Percentiles rank a stretch among this genome's conserved stretches.
Evolutionary conservation across 352 stramenopile species (phyloP).

Genomic region (Plasmopara muralis): DNA sequence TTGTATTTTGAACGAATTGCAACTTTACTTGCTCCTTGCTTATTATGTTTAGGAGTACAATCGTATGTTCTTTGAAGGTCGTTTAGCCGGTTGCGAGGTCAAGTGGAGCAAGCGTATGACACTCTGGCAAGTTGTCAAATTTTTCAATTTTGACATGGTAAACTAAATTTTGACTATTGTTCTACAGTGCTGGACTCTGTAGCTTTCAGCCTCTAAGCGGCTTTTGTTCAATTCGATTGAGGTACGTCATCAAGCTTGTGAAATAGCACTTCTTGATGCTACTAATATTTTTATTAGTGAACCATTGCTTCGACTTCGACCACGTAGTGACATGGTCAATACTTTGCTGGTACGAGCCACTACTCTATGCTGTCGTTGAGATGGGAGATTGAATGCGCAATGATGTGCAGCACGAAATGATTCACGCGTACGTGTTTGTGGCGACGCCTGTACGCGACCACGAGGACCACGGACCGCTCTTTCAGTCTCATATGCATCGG

Average conservation of each 20-base stretch:
- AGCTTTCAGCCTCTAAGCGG: slow-evolving; percentile 63
- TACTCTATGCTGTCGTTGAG: neutral
- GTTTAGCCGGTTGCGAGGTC: slow-evolving; percentile 70
- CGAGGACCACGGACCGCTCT: slow-evolving; percentile 78
- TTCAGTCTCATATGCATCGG: slow-evolving; percentile 74
- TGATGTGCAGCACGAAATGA: slow-evolving; percentile 79
- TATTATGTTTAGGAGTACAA: slow-evolving; percentile 65
- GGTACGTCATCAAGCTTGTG: slow-evolving; percentile 20
- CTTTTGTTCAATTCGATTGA: slow-evolving; percentile 82
- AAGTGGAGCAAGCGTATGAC: slow-evolving; percentile 90
- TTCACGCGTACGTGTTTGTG: slow-evolving; percentile 86
- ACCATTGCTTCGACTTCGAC: slow-evolving; percentile 73
- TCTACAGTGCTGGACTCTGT: slow-evolving; percentile 64
- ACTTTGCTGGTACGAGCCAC: slow-evolving; percentile 54
- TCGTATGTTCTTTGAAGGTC: slow-evolving; percentile 71
- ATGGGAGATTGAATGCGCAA: neutral
- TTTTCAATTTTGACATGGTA: neutral
- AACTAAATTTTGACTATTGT: neutral
- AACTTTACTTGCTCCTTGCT: neutral
- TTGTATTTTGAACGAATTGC: neutral
- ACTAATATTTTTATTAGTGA: slow-evolving; percentile 34
- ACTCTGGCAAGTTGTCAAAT: slow-evolving; percentile 47
- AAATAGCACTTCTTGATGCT: neutral
- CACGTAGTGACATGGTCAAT: slow-evolving; percentile 79
- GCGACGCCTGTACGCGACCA: slow-evolving; percentile 70